Base-by-base conservation (phyloP, 2,329 filamentous ascomycete species). In the Amauroascus niger region DNA sequence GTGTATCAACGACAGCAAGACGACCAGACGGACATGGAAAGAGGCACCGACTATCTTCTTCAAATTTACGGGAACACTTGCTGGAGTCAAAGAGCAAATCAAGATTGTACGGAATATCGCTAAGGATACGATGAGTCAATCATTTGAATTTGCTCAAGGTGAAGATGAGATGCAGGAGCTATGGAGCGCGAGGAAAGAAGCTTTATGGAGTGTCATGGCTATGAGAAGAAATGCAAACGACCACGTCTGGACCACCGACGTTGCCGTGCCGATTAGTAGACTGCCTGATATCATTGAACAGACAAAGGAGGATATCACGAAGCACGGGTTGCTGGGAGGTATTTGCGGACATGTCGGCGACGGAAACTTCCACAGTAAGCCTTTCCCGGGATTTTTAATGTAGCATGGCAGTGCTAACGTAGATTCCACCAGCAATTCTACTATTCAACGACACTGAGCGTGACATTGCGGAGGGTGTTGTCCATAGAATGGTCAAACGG, bases 201-300 rank as follows among this genome's bases (percentile, higher is more conserved):
- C 84, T 0, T 71, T 89, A 1, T 89, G 85, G 81, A 83, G 81
- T 53, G 79, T 86, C 43, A 81, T 87, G 68, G 81, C 83, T 0
- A 79, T 83, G 68, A 77, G 76, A 55, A 74, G 79, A 47, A 71
- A 79, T 22, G 76, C 77, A 0, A 75, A 76, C 1, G 79, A 84
- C 60, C 79, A 76, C 45, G 79, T 88, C 24, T 89, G 86, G 86
- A 87, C 85, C 0, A 91, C 86, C 0, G 87, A 91, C 64, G 86
- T 90, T 18, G 86, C 86, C 0, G 87, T 90, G 0, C 86, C 86
- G 0, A 81, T 90, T 46, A 86, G 81, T 14, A 74, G 76, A 37
- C 70, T 91, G 57, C 80, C 86, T 1, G 80, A 86, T 59, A 84
- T 89, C 52, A 86, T 90, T 47, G 82, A 86, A 58, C 74, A 80